Evolutionary conservation across 2,329 filamentous ascomycete genomes (phyloP).

Genomic region (Leptographium galeiforme): DNA sequence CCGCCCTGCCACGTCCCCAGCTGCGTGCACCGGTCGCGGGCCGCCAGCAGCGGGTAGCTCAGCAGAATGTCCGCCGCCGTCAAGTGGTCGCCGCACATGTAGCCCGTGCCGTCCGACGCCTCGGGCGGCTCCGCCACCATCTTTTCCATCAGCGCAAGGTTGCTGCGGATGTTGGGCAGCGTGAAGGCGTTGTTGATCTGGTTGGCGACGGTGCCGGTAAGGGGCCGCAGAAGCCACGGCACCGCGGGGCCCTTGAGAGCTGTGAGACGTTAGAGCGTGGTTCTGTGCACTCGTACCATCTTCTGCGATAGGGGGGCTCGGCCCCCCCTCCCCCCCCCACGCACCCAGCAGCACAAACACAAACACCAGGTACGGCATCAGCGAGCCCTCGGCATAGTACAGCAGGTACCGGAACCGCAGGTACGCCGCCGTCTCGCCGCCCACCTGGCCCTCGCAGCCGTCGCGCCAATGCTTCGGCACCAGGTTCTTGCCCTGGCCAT

Average conservation of each 20-base stretch:
- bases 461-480: conserved; percentile 41
- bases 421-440: conserved; percentile 48
- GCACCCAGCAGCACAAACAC: conserved; percentile 43
- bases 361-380: conserved; percentile 61
- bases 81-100: conserved; percentile 34
- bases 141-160: conserved; percentile 36
- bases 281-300: too few relatives aligned
- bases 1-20: conserved; percentile 25
- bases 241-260: background rate
- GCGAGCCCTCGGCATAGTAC: conserved; percentile 73
- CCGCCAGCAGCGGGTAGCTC: conserved; percentile 37
- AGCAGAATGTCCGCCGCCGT: conserved; percentile 35
- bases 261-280: background rate
- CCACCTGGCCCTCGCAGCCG: conserved; percentile 42
- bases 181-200: conserved; percentile 27
- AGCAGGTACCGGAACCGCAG: conserved; percentile 54
- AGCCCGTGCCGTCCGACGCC: conserved; percentile 23
- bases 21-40: conserved; percentile 23
- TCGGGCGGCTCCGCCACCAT: conserved; percentile 29
- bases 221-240: background rate
- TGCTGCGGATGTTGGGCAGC: conserved; percentile 32
- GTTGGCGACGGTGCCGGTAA: conserved; percentile 32
- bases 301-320: too few relatives aligned
- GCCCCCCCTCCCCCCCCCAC: conserved; percentile 15
- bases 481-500: conserved; percentile 29